phyloP scores from a whole-genome alignment of 2,329 filamentous ascomycete genomes.

The Cyphellophora europaea region DNA sequence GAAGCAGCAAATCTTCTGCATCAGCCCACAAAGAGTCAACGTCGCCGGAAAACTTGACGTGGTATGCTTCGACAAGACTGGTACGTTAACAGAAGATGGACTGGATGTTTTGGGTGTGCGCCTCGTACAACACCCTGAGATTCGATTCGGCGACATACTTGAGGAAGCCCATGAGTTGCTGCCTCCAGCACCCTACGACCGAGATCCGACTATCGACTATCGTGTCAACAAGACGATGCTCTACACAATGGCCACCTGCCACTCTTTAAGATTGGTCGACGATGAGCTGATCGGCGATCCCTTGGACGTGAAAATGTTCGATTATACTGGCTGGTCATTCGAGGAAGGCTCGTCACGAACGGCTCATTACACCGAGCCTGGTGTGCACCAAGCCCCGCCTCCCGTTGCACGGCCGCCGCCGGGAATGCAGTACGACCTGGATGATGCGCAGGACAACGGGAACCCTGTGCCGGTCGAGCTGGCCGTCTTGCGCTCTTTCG shows the following conservation, averaged over 20 bases:
- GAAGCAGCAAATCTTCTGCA: constrained; percentile 88
- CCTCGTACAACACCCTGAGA: constrained; percentile 56
- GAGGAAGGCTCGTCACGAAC: constrained; percentile 71
- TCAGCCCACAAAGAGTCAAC: constrained; percentile 93
- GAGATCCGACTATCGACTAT: constrained; percentile 52
- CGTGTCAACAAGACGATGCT: constrained; percentile 61
- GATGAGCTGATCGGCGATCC: constrained; percentile 87
- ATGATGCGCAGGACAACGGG: constrained; percentile 28
- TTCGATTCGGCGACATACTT: constrained; percentile 63
- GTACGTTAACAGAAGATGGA: constrained; percentile 94
- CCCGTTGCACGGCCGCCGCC: constrained; percentile 77
- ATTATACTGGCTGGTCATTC: constrained; percentile 87
- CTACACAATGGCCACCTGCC: constrained; percentile 95
- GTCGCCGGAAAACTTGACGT: constrained; percentile 93
- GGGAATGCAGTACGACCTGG: constrained; percentile 47
- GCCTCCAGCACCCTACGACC: constrained; percentile 43
- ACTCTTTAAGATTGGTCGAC: constrained; percentile 80
- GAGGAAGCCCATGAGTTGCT: constrained; percentile 54
- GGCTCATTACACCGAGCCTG: constrained; percentile 60
- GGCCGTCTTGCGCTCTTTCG: constrained; percentile 82
- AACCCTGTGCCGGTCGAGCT: constrained; percentile 57
- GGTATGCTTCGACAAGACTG: constrained; percentile 97
- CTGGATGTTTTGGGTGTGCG: constrained; percentile 85
- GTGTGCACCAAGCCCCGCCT: constrained; percentile 62
- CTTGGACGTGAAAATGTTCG: constrained; percentile 95